Base-by-base conservation (phyloP, 352 stramenopile species). In the Pythium periplocum region DNA sequence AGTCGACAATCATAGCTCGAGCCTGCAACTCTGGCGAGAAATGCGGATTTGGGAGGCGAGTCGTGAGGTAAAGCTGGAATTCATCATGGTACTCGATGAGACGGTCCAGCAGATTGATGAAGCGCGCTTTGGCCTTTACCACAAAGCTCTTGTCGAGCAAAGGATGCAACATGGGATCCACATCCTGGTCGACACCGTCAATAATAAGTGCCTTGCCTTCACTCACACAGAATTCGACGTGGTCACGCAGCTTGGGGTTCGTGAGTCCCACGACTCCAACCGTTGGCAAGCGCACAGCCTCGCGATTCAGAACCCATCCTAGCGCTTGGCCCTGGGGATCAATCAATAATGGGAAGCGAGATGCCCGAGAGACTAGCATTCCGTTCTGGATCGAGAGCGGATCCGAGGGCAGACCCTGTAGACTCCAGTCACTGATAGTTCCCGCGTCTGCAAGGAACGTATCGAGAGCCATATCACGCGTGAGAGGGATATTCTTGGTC, bases 351-450 rank as follows among this genome's bases (percentile, higher is more conserved):
- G 88, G 87, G 45, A 83, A 96, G 6, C 87, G 71, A 4, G 69
- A 73, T 6, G 73, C 84, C 63, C 80, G 53, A 4, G 83, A 89
- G 6, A 97, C 86, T 4, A 97, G 59, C 48, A 97, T 83, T 6
- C 87, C 89, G 55, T 97, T 97, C 59, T 97, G 86, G 49, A 96
- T 95, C 0, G 86, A 96, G 0, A 97, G 64, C 5, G 82, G 68
- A 53, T 97, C 90, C 1, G 83, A 84, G 31, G 90, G 87, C 6
- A 97, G 67, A 2, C 88, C 87, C 45, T 94, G 78, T 41, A 97
- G 51, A 38, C 78, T 92, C 90, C 88, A 97, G 64, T 97, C 87
- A 31, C 83, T 87, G 45, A 96, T 71, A 0, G 72, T 90, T 10
- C 79, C 81, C 17, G 76, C 63, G 56, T 96, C 80, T 0, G 76